phyloP scores from a whole-genome alignment of 225 moss, liverwort and hornwort genomes.

The Sphagnum contortum region DNA sequence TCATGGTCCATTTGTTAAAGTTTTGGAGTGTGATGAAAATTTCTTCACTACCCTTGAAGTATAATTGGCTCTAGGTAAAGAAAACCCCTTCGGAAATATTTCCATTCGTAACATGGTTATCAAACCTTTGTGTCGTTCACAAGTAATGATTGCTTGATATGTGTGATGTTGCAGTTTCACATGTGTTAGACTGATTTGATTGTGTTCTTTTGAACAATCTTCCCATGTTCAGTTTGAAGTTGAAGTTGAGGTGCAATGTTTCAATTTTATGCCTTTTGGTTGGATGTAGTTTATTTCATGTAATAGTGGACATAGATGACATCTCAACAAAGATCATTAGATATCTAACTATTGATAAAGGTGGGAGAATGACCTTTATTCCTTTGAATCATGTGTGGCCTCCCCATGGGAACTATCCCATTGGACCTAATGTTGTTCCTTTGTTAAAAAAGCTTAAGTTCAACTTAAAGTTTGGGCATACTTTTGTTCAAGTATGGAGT shows the following conservation, averaged over 20 bases:
- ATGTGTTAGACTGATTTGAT: too few relatives aligned
- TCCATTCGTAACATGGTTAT: constrained; percentile 58
- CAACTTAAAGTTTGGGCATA: constrained; percentile 39
- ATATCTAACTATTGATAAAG: constrained; percentile 70
- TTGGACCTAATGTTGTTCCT: constrained; percentile 89
- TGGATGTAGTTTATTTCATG: constrained; percentile 65
- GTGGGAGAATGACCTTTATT: constrained; percentile 89
- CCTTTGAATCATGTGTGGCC: constrained; percentile 72
- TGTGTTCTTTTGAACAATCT: too few relatives aligned
- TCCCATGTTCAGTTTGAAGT: too few relatives aligned
- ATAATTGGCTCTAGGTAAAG: constrained; percentile 71
- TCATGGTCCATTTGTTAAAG: constrained; percentile 81
- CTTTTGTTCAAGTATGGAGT: constrained; percentile 87
- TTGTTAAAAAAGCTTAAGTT: constrained; percentile 66
- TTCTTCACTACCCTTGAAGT: constrained; percentile 88
- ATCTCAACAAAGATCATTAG: constrained; percentile 81
- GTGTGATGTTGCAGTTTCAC: too few relatives aligned
- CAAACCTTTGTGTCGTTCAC: too few relatives aligned
- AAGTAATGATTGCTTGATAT: too few relatives aligned
- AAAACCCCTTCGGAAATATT: constrained; percentile 15
- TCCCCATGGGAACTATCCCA: constrained; percentile 60
- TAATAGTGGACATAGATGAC: constrained; percentile 83
- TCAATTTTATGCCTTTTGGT: constrained; percentile 9
- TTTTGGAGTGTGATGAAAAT: constrained; percentile 89
- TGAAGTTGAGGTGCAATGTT: too few relatives aligned